A percentile compares a stretch with the other conserved stretches of the same genome.
phyloP scores from a whole-genome alignment of 2,329 filamentous ascomycete species.

The Dothistroma septosporum region DNA sequence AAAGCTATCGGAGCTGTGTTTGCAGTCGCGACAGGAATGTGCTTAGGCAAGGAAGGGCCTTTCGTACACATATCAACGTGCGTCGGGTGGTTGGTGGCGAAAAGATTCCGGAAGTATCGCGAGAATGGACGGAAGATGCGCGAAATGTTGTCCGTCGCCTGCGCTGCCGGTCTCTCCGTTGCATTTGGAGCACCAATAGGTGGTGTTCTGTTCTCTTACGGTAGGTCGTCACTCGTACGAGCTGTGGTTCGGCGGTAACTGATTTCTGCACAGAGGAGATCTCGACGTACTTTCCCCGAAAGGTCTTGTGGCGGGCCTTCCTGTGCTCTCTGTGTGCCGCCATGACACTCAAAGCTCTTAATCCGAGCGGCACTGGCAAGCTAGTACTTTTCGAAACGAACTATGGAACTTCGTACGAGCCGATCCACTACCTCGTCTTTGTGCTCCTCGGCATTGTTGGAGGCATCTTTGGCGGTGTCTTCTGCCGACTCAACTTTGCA shows the following conservation, averaged over 20 bases:
- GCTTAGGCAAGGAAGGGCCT: constrained; percentile 59
- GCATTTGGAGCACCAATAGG: constrained; percentile 61
- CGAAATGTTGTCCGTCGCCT: constrained; percentile 56
- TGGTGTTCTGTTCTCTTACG: constrained; percentile 57
- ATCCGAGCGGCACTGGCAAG: constrained; percentile 58
- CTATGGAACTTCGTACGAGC: constrained; percentile 54
- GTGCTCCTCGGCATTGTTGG: constrained; percentile 53
- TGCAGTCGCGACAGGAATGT: constrained; percentile 58
- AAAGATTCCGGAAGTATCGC: constrained; percentile 53
- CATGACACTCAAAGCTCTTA: constrained; percentile 54
- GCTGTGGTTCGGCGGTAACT: too few species aligned
- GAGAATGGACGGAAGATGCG: constrained; percentile 56
- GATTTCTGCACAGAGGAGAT: constrained; percentile 47
- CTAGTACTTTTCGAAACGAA: constrained; percentile 59
- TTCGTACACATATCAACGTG: constrained; percentile 61
- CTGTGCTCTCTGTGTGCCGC: constrained; percentile 56
- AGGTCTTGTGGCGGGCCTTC: constrained; percentile 58
- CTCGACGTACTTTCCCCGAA: constrained; percentile 56
- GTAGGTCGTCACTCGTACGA: too few species aligned
- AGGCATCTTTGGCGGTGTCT: constrained; percentile 57
- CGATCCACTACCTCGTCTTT: constrained; percentile 55
- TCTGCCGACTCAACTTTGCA: constrained; percentile 55
- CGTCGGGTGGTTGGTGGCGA: constrained; percentile 52
- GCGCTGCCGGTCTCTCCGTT: constrained; percentile 55
- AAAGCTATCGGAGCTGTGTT: constrained; percentile 58